Evolutionary conservation across 2,329 filamentous ascomycete genomes (phyloP), one percentile per base, ranked within the genome.

Genomic region (Akanthomyces dipterigenus): DNA sequence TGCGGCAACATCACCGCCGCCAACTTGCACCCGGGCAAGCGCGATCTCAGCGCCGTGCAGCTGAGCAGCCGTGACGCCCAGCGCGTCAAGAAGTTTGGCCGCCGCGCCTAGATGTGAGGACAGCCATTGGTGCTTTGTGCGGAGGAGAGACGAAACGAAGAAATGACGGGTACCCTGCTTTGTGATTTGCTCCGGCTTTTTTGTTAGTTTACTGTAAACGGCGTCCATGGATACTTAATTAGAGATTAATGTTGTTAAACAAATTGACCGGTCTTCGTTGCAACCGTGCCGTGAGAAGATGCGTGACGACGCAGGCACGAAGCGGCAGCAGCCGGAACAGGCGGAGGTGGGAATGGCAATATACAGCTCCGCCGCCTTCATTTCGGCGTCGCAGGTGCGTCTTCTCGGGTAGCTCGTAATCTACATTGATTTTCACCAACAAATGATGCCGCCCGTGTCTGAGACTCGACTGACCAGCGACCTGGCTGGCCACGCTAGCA

Each of bases 1-100:
- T 86, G 83, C 64, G 80, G 80, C 8, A 75, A 83, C 55, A 74
- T 83, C 45, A 71, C 75, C 56, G 74, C 78, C 0, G 77, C 77
- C 1, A 67, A 75, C 45, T 67, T 75, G 1, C 69, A 72, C 8
- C 53, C 65, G 26, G 38, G 63, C 3, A 76, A 71, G 68, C 70
- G 73, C 24, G 70, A 69, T 5, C 40, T 71, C 49, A 69, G 73
- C 45, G 82, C 82, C 1, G 77, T 83, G 3, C 75, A 82, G 71
- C 55, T 83, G 45, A 70, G 76, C 50, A 64, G 65, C n/a, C 72
- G 73, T 50, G 82, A 84, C 68, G 77, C 79, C 3, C 60, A 66
- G 31, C 78, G 78, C 68, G 75, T 77, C 11, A 82, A 81, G 74
- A 80, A 72, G 68, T 82, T 81, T 70, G 74, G 75, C 1, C 63